Conservation (phyloP, 495 filamentous ascomycete genomes). For the Penicillium soppii region DNA sequence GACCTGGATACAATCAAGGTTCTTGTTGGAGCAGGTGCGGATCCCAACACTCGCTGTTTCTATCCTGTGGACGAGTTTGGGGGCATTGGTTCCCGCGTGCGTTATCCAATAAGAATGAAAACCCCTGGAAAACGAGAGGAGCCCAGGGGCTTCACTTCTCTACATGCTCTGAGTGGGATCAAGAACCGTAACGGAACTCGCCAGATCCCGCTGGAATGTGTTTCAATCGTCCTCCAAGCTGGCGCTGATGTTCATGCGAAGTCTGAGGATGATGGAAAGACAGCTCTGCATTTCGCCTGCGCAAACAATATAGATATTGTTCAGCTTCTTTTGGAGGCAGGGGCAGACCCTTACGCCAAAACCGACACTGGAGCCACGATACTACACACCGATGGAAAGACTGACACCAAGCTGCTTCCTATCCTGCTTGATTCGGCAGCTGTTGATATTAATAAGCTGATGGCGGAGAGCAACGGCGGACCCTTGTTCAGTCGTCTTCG, state of each 20-base stretch:
- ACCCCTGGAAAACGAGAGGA: neutral
- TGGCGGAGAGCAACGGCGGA: neutral
- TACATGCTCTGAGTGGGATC: slow-evolving; percentile 15
- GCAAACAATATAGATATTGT: slow-evolving; percentile 3
- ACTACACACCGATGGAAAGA: slow-evolving; percentile 11
- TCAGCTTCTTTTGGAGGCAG: slow-evolving; percentile 12
- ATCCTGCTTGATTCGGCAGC: slow-evolving; percentile 1
- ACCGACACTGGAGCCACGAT: slow-evolving; percentile 10
- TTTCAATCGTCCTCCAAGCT: slow-evolving; percentile 13
- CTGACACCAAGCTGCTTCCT: slow-evolving; percentile 10
- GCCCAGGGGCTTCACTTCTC: slow-evolving; percentile 15
- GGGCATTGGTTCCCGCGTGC: neutral
- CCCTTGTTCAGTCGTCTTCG: slow-evolving; percentile 1
- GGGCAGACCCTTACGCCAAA: slow-evolving; percentile 13
- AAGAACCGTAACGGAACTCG: neutral
- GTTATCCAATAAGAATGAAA: neutral
- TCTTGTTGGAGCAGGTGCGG: slow-evolving; percentile 21
- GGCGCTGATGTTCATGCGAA: slow-evolving; percentile 18
- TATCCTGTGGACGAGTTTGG: neutral
- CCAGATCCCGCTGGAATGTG: neutral
- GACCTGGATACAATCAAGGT: slow-evolving; percentile 12
- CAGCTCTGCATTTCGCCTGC: slow-evolving; percentile 17
- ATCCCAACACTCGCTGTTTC: slow-evolving; percentile 16
- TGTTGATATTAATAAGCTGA: slow-evolving; percentile 12
- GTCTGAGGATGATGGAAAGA: slow-evolving; percentile 2